Conservation (phyloP, 225 moss, liverwort and hornwort species). For the Bryum argenteum region DNA sequence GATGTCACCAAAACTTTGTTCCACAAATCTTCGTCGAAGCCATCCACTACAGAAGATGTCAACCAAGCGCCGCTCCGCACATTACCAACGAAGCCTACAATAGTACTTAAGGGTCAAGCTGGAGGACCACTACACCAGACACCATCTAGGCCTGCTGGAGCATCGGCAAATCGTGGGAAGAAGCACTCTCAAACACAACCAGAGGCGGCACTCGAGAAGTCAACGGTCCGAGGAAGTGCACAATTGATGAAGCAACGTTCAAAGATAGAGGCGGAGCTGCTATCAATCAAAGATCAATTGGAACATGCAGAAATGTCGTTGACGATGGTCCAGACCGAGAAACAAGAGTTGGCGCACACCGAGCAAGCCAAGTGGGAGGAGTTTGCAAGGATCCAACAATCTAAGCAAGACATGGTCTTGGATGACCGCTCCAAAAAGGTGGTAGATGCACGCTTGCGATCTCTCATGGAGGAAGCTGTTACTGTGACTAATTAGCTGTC, state of each 20-base stretch:
- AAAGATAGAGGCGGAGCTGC: not conserved
- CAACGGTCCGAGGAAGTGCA: not conserved
- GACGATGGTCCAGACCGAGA: not conserved
- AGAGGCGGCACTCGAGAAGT: not conserved
- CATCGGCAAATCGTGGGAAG: not conserved
- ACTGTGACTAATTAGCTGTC: not conserved
- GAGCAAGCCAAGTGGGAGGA: slow-evolving; percentile 19
- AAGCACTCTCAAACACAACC: not conserved
- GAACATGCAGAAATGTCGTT: not conserved
- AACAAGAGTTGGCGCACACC: not conserved
- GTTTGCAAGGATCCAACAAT: slow-evolving; percentile 10
- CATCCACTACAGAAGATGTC: not conserved
- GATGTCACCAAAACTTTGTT: not conserved
- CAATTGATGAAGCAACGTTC: not conserved
- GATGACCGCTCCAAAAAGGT: too few relatives aligned
- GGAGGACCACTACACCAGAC: not conserved
- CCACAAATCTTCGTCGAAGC: not conserved
- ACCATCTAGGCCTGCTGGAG: not conserved
- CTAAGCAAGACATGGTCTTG: slow-evolving; percentile 4
- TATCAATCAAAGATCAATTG: not conserved
- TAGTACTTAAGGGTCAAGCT: not conserved
- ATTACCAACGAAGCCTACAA: too few relatives aligned
- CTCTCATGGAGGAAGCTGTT: slow-evolving; percentile 6
- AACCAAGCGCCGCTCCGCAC: not conserved
- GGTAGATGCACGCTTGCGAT: not conserved